phyloP scores from a whole-genome alignment of 495 filamentous ascomycete species.

The Trichoderma orchidacearum region DNA sequence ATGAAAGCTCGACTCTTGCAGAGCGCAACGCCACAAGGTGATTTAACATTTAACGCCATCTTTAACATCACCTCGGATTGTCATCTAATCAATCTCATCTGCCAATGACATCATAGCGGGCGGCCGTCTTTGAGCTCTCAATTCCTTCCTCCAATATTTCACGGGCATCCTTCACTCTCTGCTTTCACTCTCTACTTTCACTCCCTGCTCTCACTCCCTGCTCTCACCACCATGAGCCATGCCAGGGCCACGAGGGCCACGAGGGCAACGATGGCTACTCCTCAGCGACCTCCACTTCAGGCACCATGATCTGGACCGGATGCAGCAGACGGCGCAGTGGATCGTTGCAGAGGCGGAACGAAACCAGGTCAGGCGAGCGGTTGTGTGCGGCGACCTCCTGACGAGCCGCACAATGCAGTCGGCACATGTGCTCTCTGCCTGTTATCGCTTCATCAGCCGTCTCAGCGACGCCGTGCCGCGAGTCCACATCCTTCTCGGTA shows the following conservation, averaged over 20 bases:
- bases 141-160: no score
- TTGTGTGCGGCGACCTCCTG: conserved; percentile 19
- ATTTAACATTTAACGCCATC: no score
- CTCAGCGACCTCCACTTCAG: conserved; percentile 22
- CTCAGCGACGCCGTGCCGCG: conserved; percentile 15
- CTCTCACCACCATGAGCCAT: background rate
- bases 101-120: no score
- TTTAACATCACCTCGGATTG: no score
- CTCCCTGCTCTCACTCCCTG: no score
- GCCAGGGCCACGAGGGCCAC: background rate
- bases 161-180: no score
- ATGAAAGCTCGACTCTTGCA: no score
- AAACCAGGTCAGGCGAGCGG: conserved; percentile 12
- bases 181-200: no score
- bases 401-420: conserved; percentile 17
- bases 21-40: no score
- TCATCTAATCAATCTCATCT: no score
- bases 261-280: conserved; percentile 12
- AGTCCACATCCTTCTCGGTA: conserved; percentile 18
- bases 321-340: conserved; percentile 15
- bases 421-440: conserved; percentile 17
- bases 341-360: conserved; percentile 11
- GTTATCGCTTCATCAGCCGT: conserved; percentile 14
- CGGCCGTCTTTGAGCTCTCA: no score
- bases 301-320: conserved; percentile 12